Percentiles rank a stretch among this genome's conserved stretches.
Evolutionary conservation across 23 red algal genomes (phyloP).

Genomic region (Agarophyton chilense): DNA sequence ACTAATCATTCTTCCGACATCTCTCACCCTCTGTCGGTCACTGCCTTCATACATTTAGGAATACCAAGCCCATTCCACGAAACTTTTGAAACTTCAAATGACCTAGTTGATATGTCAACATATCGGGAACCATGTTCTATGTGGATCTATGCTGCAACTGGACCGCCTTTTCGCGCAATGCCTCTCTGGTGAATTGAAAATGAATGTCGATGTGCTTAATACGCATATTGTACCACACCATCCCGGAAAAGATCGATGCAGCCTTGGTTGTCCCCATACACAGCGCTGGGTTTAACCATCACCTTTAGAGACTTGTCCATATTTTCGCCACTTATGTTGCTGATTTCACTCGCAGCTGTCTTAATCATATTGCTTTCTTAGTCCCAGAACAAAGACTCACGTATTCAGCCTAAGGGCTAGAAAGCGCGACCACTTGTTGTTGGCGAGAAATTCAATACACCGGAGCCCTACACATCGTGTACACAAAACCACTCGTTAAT

Average conservation of each 20-base stretch:
- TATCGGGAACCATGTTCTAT: background rate
- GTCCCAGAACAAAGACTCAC: slow-evolving; percentile 19
- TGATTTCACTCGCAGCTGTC: background rate
- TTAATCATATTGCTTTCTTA: slow-evolving; percentile 26
- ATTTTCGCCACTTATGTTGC: background rate
- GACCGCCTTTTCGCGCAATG: background rate
- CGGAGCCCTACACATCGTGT: background rate
- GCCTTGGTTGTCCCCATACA: slow-evolving; percentile 27
- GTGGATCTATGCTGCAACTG: background rate
- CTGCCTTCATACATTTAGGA: no score
- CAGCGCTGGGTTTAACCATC: slow-evolving; percentile 3
- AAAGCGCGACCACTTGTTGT: slow-evolving; percentile 52
- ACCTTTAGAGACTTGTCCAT: background rate
- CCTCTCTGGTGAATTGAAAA: slow-evolving; percentile 15
- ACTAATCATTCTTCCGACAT: no score
- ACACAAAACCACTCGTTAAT: slow-evolving; percentile 4
- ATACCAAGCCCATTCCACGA: background rate
- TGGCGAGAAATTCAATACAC: slow-evolving; percentile 25
- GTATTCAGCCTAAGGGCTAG: slow-evolving; percentile 41
- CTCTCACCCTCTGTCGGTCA: no score
- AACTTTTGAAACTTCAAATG: slow-evolving; percentile 28
- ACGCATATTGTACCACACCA: background rate
- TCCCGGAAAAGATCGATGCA: background rate
- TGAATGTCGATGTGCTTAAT: slow-evolving; percentile 33
- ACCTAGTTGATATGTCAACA: slow-evolving; percentile 11